Base-by-base conservation (phyloP, 78 protist species). In the Acrasis kona region DNA sequence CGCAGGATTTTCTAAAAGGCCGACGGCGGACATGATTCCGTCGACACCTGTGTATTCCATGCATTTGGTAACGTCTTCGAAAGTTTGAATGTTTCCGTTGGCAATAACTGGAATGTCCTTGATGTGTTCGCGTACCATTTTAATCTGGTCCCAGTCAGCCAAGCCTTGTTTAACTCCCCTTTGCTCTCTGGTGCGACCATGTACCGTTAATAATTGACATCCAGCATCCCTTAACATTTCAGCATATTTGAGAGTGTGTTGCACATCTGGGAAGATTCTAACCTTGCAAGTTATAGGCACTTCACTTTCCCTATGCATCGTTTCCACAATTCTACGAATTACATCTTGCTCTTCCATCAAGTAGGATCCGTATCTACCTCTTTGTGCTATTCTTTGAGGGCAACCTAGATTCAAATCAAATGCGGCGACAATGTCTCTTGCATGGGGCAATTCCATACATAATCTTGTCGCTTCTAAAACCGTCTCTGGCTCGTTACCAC, bases 381-480 rank as follows among this genome's bases (percentile, higher is more conserved):
- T 41, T 57, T 69, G 12, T 1, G 91, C 93, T 29, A 83, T 80
- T 57, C 34, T 39, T 66, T 82, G 95, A 30, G 91, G 91, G 70
- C 91, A 91, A 31, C 94, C 95, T 12, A 84, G 84, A 38, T 91
- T 91, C 58, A 91, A 0, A 68, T 85, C 91, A 41, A 81, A 39
- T 5, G 81, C 90, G 29, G 69, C 85, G 70, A 70, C 61, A 10
- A 0, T 0, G 35, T 35, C 2, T 36, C 78, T 78, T n/a, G 75
- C 84, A 2, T 6, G 66, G 29, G n/a, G 5, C 34, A 50, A n/a
- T 19, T 50, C 61, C 19, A 50, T 28, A 67, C 71, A 50, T 50
- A 50, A 37, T n/a, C 61, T 40, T 0, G 87, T 88, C 5, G 95
- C 90, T 32, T 76, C 36, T 5, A 86, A 78, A 28, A 87, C 57